phyloP scores from a whole-genome alignment of 495 filamentous ascomycete species.

The Physcia stellaris region DNA sequence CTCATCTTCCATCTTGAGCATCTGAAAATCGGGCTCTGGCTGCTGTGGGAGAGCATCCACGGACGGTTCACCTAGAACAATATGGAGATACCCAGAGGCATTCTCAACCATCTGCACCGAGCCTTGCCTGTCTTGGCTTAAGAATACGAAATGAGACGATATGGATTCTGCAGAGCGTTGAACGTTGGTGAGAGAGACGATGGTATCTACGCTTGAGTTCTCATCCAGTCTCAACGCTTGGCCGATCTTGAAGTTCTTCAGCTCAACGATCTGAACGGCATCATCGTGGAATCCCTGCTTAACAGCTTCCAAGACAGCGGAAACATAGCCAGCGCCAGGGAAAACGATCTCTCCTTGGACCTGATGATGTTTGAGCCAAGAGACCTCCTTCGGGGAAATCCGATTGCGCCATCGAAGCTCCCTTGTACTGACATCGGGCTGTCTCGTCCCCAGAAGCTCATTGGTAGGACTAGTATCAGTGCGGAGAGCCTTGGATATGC shows the following conservation, averaged over 20 bases:
- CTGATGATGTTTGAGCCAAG: constrained; percentile 13
- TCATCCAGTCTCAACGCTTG: no score
- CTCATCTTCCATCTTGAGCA: constrained; percentile 19
- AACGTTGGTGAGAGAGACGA: no score
- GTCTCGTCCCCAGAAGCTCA: no score
- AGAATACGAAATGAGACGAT: no score
- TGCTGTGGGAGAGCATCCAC: not conserved
- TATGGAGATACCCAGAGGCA: not conserved
- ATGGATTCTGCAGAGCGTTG: no score
- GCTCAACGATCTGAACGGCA: no score
- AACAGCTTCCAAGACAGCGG: constrained; percentile 20
- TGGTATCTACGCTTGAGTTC: no score
- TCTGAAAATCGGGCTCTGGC: constrained; percentile 21
- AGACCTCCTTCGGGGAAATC: constrained; percentile 7
- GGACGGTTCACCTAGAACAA: not conserved
- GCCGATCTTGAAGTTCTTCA: no score
- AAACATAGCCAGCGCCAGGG: constrained; percentile 16
- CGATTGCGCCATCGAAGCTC: constrained; percentile 17
- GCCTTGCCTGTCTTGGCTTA: no score
- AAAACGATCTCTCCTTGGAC: constrained; percentile 16
- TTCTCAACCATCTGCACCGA: no score
- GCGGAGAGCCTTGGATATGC: constrained; percentile 15
- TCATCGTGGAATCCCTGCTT: no score
- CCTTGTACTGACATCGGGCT: no score
- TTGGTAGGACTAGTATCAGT: constrained; percentile 15